Percentiles rank a stretch among this genome's conserved stretches.
phyloP scores from a whole-genome alignment of 371 early-diverging fungal species.

The Syncephalastrum contaminatum region DNA sequence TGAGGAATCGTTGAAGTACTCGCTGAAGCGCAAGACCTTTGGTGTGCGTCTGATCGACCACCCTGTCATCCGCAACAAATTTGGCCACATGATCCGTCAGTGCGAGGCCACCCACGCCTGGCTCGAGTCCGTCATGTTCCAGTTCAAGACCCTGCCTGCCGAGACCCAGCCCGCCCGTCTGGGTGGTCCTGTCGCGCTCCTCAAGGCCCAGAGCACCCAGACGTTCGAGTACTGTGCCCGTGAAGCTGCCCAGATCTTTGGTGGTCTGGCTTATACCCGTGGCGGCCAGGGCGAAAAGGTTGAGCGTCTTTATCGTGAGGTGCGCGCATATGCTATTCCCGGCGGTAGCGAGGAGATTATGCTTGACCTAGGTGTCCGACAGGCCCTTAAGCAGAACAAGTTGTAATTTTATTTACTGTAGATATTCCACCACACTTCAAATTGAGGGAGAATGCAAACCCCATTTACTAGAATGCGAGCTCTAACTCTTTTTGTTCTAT shows the following conservation, averaged over 20 bases:
- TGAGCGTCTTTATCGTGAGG: conserved; percentile 87
- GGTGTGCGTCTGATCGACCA: conserved; percentile 78
- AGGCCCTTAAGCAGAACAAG: conserved; percentile 48
- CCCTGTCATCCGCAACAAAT: conserved; percentile 69
- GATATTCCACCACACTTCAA: background rate
- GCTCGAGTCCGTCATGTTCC: conserved; percentile 74
- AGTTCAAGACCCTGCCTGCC: conserved; percentile 66
- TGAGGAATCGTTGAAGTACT: conserved; percentile 84
- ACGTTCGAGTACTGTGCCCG: conserved; percentile 87
- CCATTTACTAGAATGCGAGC: too few species aligned
- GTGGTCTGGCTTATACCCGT: conserved; percentile 83
- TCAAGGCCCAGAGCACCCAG: conserved; percentile 86
- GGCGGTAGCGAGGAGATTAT: conserved; percentile 72
- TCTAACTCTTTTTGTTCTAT: too few species aligned
- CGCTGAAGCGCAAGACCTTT: conserved; percentile 87
- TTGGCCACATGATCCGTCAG: conserved; percentile 78
- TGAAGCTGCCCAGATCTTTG: conserved; percentile 92
- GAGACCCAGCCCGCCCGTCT: conserved; percentile 66
- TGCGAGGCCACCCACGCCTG: conserved; percentile 88
- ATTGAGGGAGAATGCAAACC: background rate
- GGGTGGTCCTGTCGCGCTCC: conserved; percentile 86
- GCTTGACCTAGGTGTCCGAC: conserved; percentile 75
- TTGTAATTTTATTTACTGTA: conserved; percentile 1
- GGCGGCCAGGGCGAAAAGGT: conserved; percentile 87
- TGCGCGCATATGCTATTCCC: conserved; percentile 85